Conservation (phyloP, 1,284 basidiomycete species). For the Fomitiporia mediterranea region DNA sequence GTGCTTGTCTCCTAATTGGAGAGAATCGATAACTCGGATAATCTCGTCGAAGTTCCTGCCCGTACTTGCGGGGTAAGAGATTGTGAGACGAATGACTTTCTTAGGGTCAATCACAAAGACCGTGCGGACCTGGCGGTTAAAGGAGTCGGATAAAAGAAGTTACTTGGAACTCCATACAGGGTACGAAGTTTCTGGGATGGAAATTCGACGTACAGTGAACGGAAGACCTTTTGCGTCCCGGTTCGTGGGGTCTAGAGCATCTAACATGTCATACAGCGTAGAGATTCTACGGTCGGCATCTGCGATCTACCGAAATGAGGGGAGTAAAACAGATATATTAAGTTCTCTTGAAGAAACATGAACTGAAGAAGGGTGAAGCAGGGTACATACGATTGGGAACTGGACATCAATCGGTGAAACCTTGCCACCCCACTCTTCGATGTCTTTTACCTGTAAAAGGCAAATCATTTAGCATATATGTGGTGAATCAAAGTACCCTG, state of each 20-base stretch:
- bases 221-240: slow-evolving; percentile 88
- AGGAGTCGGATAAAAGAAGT: slow-evolving; percentile 3
- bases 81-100: slow-evolving; percentile 84
- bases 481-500: background rate
- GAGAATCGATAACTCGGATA: slow-evolving; percentile 77
- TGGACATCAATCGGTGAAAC: slow-evolving; percentile 66
- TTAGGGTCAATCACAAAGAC: slow-evolving; percentile 94
- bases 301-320: slow-evolving; percentile 60
- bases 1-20: slow-evolving; percentile 94
- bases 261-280: slow-evolving; percentile 91
- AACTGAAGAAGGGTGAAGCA: slow-evolving; percentile 2
- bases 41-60: slow-evolving; percentile 85
- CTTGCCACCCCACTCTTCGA: slow-evolving; percentile 74
- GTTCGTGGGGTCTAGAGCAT: slow-evolving; percentile 93
- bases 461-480: background rate
- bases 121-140: slow-evolving; percentile 73
- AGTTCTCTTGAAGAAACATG: too few species aligned
- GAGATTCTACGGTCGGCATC: slow-evolving; percentile 87
- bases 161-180: slow-evolving; percentile 6
- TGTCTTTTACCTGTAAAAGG: slow-evolving; percentile 51
- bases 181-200: background rate
- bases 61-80: slow-evolving; percentile 88
- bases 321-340: too few species aligned
- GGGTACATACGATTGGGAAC: slow-evolving; percentile 80
- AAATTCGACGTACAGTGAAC: slow-evolving; percentile 56